Base-by-base conservation (phyloP, 2,329 filamentous ascomycete genomes). In the Bretziella fagacearum region DNA sequence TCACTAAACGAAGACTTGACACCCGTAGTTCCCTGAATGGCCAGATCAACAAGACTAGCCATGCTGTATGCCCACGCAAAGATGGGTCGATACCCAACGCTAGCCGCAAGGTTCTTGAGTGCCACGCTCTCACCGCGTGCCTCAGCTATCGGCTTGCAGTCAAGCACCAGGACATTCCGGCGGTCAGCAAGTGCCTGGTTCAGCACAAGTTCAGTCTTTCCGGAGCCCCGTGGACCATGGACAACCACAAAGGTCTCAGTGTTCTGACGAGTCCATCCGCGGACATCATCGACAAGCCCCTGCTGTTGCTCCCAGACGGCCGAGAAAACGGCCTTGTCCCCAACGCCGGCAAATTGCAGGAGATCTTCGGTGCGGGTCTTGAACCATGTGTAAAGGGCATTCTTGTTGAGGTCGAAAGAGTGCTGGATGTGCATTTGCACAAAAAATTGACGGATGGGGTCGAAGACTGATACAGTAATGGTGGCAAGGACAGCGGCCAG, bases 51-150 rank as follows among this genome's bases (percentile, higher is more conserved):
- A 63, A 95, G 75, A 59, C 86, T 93, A 62, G 84, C 93, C 54
- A 96, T 76, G 57, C 79, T 94, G 62, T 96, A 95, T 64, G 93
- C 82, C 84, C 87, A 96, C 0, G 84, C 93, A 60, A 98, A 98
- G 0, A 98, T 77, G 0, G 91, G 91, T 6, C 83, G 72, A 59
- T 95, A 96, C 6, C 91, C 89, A 42, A 96, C 87, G 53, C 87
- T 77, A 1, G 69, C 65, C 1, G 89, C 91, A 4, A 91, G 78
- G 33, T 81, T 78, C 51, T 76, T 76, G 56, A 98, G 94, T 0
- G 84, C 94, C 2, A 79, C 76, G 6, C 79, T 79, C 57, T 98
- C 91, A 4, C 91, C 87, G 47, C 83, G 77, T 1, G 89, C 86
- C 61, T 96, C 89, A 50, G 89, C 81, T 8, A 96, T 84, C 1